These are phyloP conservation scores for Cajanus cajan DNA, from an alignment of 306 rosid species.

Conservation along the genomic window DNA sequence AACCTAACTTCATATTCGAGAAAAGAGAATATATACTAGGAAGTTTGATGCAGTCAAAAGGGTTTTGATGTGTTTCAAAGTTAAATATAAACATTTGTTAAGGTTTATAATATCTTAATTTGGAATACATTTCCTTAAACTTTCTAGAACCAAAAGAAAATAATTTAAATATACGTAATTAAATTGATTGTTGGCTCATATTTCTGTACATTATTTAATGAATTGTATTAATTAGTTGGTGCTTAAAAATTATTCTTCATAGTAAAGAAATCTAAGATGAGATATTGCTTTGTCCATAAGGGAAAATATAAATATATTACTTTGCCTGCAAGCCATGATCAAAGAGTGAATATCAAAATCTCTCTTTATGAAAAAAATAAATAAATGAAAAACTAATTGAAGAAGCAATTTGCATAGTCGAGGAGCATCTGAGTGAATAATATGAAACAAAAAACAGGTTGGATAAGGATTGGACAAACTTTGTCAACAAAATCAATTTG, in stretches of 20 bases:
- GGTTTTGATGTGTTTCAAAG: background rate
- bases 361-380: background rate
- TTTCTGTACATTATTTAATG: background rate
- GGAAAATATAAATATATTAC: background rate
- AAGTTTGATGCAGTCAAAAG: background rate
- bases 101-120: background rate
- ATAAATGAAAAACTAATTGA: background rate
- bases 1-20: background rate
- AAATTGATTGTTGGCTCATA: background rate
- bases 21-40: background rate
- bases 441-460: conserved; percentile 33
- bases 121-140: background rate
- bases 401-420: conserved; percentile 51
- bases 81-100: background rate
- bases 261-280: background rate
- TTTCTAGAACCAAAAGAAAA: background rate
- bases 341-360: background rate
- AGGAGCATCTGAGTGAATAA: conserved; percentile 54
- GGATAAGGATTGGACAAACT: conserved; percentile 42
- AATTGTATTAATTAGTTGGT: background rate
- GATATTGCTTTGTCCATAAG: conserved; percentile 22
- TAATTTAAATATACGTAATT: background rate
- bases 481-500: conserved; percentile 25
- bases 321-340: conserved; percentile 19
- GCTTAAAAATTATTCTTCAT: background rate